Conservation (phyloP, 192 early-diverging fungal genomes). For the Podila epicladia region DNA sequence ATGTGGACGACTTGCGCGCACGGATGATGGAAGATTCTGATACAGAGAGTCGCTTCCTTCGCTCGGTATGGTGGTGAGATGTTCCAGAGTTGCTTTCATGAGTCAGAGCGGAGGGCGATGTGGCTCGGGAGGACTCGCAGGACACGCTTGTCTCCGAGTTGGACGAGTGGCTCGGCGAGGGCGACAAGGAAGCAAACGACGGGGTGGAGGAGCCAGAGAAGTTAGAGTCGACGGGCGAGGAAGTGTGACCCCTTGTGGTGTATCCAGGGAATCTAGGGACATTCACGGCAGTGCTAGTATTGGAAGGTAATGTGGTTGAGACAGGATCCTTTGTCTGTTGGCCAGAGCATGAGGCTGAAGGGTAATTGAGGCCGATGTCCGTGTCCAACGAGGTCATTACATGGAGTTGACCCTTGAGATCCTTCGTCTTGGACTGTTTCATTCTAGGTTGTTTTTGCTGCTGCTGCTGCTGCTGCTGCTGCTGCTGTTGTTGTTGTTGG, state of each 20-base stretch:
- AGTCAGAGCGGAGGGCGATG: slow-evolving; percentile 25
- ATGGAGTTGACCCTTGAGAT: slow-evolving; percentile 9
- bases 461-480: no score
- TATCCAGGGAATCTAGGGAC: not conserved
- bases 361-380: slow-evolving; percentile 10
- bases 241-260: not conserved
- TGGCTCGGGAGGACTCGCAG: slow-evolving; percentile 36
- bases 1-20: slow-evolving; percentile 32
- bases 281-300: not conserved
- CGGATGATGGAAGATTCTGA: not conserved
- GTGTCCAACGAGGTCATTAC: slow-evolving; percentile 32
- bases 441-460: not conserved
- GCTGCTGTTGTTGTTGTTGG: slow-evolving; percentile 3
- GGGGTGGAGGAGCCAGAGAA: slow-evolving; percentile 33
- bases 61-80: no score
- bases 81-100: no score
- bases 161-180: slow-evolving; percentile 14
- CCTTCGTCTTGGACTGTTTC: not conserved
- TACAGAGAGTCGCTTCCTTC: no score
- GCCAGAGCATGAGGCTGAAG: not conserved
- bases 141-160: slow-evolving; percentile 7
- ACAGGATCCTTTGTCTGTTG: not conserved
- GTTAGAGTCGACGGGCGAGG: slow-evolving; percentile 35
- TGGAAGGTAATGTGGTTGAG: not conserved
- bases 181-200: slow-evolving; percentile 33